Conservation (phyloP, 1,139 yeast species). For the Magnusiomyces clavatus region DNA sequence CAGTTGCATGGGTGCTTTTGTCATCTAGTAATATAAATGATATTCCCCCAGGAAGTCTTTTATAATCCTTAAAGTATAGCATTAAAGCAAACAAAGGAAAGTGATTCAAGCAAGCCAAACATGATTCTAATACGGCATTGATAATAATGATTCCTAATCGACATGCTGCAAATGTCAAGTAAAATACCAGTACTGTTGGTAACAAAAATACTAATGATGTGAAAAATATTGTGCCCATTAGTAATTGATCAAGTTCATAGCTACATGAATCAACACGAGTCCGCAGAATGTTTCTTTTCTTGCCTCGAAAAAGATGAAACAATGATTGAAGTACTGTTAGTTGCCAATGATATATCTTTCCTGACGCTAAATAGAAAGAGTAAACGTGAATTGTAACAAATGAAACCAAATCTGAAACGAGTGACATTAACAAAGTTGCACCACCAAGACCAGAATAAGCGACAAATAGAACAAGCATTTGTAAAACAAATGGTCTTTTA, state of each 20-base stretch:
- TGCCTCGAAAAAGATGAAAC: conserved; percentile 82
- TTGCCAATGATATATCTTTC: conserved; percentile 74
- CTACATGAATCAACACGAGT: conserved; percentile 78
- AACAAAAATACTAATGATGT: conserved; percentile 68
- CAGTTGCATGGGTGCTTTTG: background rate
- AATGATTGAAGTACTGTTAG: conserved; percentile 60
- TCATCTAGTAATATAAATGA: conserved; percentile 32
- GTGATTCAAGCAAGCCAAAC: conserved; percentile 64
- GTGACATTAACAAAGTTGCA: conserved; percentile 59
- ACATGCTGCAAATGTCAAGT: conserved; percentile 59
- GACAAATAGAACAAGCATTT: conserved; percentile 24
- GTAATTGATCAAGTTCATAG: conserved; percentile 77
- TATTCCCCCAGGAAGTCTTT: conserved; percentile 87
- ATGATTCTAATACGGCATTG: conserved; percentile 51
- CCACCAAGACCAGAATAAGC: conserved; percentile 45
- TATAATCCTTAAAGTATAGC: conserved; percentile 71
- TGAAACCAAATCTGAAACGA: conserved; percentile 56
- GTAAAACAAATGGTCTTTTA: conserved; percentile 13
- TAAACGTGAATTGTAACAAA: conserved; percentile 63
- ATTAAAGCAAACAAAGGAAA: conserved; percentile 80
- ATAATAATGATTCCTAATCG: conserved; percentile 45
- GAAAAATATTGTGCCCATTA: conserved; percentile 82
- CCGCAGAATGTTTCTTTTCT: conserved; percentile 75
- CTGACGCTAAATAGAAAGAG: conserved; percentile 70
- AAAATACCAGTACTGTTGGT: conserved; percentile 86